Base-by-base conservation (phyloP, 2,329 filamentous ascomycete species). In the Exophiala bonariae region DNA sequence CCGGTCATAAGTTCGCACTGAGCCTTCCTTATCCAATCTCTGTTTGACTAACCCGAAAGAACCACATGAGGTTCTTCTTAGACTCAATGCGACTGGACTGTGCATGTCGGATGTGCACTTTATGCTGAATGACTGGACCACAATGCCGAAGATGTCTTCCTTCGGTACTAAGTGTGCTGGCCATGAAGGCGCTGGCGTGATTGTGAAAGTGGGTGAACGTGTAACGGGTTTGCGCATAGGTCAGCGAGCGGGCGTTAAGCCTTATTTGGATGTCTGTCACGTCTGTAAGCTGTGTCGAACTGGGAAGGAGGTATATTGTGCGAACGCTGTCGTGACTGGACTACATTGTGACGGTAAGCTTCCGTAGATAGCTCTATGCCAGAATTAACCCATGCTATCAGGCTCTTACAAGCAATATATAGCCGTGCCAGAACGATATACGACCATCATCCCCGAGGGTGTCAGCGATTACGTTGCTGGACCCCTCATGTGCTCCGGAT, bases 331-430 rank as follows among this genome's bases (percentile, higher is more conserved):
- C 13, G 60, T 68, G 52, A 78, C 68, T 8, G 79, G 70, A 30
- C 65, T 79, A 41, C 62, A 61, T 18, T 49, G 41, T n/a, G n/a
- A n/a, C n/a, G 57, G 54, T 49, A 50, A 30, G 6, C 34, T 31
- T 39, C 8, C 37, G 6, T 23, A 11, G 16, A 28, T 9, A 28
- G 65, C 20, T 41, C 37, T 8, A 41, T 30, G 13, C 16, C 18
- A 28, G 11, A 23, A 23, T 31, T 31, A 9, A 9, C 9, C n/a
- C 28, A 9, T 31, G 9, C 28, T 31, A 9, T 8, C 31, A 67
- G 73, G 78, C 1, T 76, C 76, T 1, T 83, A 81, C 60, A 76
- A 81, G 61, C 76, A 83, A 59, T 84, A 83, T 60, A 64, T 82
- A 32, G 68, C 72, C 9, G 75, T 72, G 1, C 79, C 80, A 1